Evolutionary conservation across 2,329 filamentous ascomycete species (phyloP).

Genomic region (Arthrobotrys sphaeroides): DNA sequence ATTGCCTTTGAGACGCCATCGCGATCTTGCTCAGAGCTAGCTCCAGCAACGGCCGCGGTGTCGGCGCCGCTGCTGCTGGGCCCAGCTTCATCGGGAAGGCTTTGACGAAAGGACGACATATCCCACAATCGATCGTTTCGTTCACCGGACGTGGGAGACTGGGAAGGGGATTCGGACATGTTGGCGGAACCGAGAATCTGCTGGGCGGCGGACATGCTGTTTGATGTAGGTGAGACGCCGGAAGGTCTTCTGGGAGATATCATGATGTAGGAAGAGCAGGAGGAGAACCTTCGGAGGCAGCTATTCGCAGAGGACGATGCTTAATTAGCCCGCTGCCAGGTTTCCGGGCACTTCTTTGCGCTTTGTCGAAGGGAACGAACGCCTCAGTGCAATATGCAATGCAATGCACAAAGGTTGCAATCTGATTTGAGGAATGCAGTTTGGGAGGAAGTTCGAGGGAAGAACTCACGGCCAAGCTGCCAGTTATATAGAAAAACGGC

Average conservation of each 20-base stretch:
- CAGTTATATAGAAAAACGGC: slow-evolving; percentile 19
- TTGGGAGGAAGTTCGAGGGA: neutral
- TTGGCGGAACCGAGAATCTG: slow-evolving; percentile 39
- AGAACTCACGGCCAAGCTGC: slow-evolving; percentile 6
- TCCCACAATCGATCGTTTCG: slow-evolving; percentile 47
- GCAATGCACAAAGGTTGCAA: neutral
- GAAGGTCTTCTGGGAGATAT: slow-evolving; percentile 50
- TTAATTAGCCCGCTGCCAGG: neutral
- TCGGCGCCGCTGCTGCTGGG: neutral
- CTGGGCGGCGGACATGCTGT: slow-evolving; percentile 48
- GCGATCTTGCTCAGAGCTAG: neutral
- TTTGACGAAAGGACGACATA: slow-evolving; percentile 30
- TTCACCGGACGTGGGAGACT: slow-evolving; percentile 41
- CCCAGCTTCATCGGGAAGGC: slow-evolving; percentile 10
- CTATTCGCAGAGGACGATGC: neutral
- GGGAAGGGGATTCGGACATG: slow-evolving; percentile 43
- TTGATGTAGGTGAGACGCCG: slow-evolving; percentile 43
- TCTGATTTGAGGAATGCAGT: slow-evolving; percentile 5
- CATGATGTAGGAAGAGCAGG: slow-evolving; percentile 30
- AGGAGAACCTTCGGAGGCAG: slow-evolving; percentile 1
- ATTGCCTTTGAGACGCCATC: neutral
- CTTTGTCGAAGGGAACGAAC: neutral
- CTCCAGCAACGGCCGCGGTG: neutral
- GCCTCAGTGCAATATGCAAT: neutral
- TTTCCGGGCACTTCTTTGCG: neutral